Evolutionary conservation across 257 asterid species (phyloP), one percentile per base, ranked within the genome.

Genomic region (Lavandula angustifolia): DNA sequence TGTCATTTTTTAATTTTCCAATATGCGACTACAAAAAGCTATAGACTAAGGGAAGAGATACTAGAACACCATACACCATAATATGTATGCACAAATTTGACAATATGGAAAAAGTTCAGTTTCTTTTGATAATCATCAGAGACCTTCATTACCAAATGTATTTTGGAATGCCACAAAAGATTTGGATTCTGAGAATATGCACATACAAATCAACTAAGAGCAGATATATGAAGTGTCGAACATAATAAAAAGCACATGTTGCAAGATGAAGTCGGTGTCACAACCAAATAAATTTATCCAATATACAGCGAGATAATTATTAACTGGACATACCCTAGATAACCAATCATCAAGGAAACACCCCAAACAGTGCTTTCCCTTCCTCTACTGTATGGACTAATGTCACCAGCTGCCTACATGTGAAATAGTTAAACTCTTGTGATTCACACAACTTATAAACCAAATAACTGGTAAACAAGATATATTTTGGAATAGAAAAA

Each of bases 321-420:
- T 46, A 34, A 37, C 17, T 64, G 31, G 34, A 10, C 87, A 64
- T 94, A 94, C 99, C 99, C 99, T 64, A 94, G 86, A 90, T 94
- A 94, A 68, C 99, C 97, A 64, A 86, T 47, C 99, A 94, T 94
- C 82, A 94, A 79, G 72, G 95, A 84, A 72, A 94, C 97, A 73
- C 99, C 99, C 99, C 97, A 94, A 63, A 86, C 87, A 27, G 97
- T 94, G 88, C 91, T 94, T 73, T 90, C 97, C 72, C 92, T 79
- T 77, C 95, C 99, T 70, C 75, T 80, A 64, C 70, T 84, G 81
- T 83, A 82, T 6, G 96, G 99, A 76, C 83, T 94, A 74, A 80
- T 55, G 71, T 94, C 99, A 64, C 79, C 92, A 46, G 78, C 95
- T 61, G 85, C 92, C 99, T 94, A 67, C 77, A 79, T 53, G 71